Evolutionary conservation across 345 rosid genomes (phyloP), one percentile per base, ranked within the genome.

Genomic region (Barbarea vulgaris): DNA sequence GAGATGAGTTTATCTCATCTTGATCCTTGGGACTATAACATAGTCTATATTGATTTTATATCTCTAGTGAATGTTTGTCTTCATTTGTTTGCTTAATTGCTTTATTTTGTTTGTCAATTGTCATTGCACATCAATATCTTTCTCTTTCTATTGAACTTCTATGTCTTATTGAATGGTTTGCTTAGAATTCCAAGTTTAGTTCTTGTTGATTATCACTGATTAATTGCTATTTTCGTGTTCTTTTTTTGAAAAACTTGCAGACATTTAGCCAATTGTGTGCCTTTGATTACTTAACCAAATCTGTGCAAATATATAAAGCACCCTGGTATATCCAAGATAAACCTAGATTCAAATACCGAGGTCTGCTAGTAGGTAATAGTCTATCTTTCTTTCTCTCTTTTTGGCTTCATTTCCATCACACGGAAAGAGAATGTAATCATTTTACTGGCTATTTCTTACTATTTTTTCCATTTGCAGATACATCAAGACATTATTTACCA

Each of bases 261-360:
- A 95, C 97, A 47, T 95, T 90, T 84, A 92, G 99, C 82, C 99
- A 94, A 70, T 67, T 95, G 74, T 95, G 99, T 72, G 42, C 81
- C 25, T 95, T 87, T 74, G 96, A 95, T 80, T 95, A 86, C 65
- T 78, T 57, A 44, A 84, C 85, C 66, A 90, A 90, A 81, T 70
- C 83, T 9, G 97, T 92, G 12, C 86, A 78, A 77, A 74, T 95
- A 83, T 83, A 80, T 69, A 85, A 83, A 77, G 92, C 91, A 18
- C 97, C 99, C 0, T 92, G 99, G 99, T 84, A 74, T 79, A 92
- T 90, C 67, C 86, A 81, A 84, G 99, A 90, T 67, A 69, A 86
- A 67, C 99, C 97, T 55, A 86, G 99, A 81, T 95, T 95, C 75
- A 61, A 83, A 41, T 95, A 82, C 75, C 97, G 94, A 4, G 99